Base-by-base conservation (phyloP, 352 stramenopile species). In the Sclerospora graminicola region DNA sequence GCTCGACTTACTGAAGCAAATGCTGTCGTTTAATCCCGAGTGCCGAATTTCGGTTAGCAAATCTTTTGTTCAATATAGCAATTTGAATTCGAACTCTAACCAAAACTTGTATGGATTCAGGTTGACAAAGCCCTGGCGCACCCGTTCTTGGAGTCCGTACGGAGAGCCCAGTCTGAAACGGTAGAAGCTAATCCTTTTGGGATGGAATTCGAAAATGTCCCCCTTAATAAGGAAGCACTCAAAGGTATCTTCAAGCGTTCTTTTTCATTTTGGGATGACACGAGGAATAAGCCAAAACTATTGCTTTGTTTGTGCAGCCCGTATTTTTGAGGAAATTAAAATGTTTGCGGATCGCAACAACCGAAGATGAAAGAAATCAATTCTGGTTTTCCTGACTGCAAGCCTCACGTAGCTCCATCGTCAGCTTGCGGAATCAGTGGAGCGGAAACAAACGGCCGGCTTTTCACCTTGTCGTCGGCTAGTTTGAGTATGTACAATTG, bases 201-300 rank as follows among this genome's bases (percentile, higher is more conserved):
- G 41, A 94, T 94, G 82, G 79, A 90, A 40, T 90, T 94, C 57
- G 82, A 94, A 42, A 90, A 94, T 37, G 77, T 91, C 13, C 73
- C 63, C 24, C 47, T 94, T 21, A 74, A 89, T 56, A 89, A 89
- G 57, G 77, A 85, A 6, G 62, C 76, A 19, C 49, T 94, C n/a
- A 94, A 94, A 78, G 65, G 81, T 92, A 48, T 19, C 27, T 61
- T 32, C 14, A 6, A 16, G 10, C 40, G 16, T 10, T 8, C 14
- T 29, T 56, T 48, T 15, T 36, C n/a, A 32, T 10, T 13, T 44
- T 21, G 1, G 24, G 11, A 42, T 14, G 3, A 1, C 34, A 18
- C 4, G 11, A 44, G 14, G n/a, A 31, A 23, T 19, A 19, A 15
- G 10, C 31, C 59, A n/a, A n/a, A 58, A 8, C 5, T n/a, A 2